Base-by-base conservation (phyloP, 148 eudicot species). In the Dysphania ambrosioides region DNA sequence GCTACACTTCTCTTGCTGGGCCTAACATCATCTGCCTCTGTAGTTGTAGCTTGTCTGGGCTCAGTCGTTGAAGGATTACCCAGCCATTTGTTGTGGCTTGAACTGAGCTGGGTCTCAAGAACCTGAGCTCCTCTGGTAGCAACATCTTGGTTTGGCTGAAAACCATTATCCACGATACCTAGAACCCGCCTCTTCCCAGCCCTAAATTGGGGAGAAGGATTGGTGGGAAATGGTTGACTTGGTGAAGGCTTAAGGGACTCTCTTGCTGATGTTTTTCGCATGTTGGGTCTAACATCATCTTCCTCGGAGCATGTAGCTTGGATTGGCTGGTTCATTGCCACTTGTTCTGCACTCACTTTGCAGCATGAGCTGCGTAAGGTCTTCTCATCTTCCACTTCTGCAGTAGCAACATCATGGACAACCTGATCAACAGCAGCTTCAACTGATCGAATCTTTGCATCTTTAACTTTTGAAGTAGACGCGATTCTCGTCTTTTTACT, bases 381-480 rank as follows among this genome's bases (percentile, higher is more conserved):
- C 58, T 76, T 77, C 75, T 77, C 76, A 49, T 23, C 74, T 67
- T 49, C 77, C 27, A 6, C 68, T 23, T 58, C 62, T 35, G 11
- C 44, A 68, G 26, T 32, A 61, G 77, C 71, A 68, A 76, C 74
- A 76, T 80, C 74, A 49, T 64, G 44, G 36, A 72, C 71, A 35
- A 67, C 80, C 74, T 80, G 74, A n/a, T 57, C 38, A 47, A 80
- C 68, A 18, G 68, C 72, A 63, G 76, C 83, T 29, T 80, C 41
- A 1, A 80, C 74, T 57, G 83, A 66, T 55, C 26, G 79, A 36
- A 13, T 40, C 27, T 55, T 51, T 10, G 70, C 31, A 21, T 60
- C 79, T 59, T 76, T 76, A 23, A 3, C 69, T 76, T 72, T 76
- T 21, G 79, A 26, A 12, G 26, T 10, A n/a, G 53, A 68, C 7